A percentile compares a stretch with the other conserved stretches of the same genome.
Evolutionary conservation across 2,329 filamentous ascomycete genomes (phyloP).

Genomic region (Trichoderma simmonsii): DNA sequence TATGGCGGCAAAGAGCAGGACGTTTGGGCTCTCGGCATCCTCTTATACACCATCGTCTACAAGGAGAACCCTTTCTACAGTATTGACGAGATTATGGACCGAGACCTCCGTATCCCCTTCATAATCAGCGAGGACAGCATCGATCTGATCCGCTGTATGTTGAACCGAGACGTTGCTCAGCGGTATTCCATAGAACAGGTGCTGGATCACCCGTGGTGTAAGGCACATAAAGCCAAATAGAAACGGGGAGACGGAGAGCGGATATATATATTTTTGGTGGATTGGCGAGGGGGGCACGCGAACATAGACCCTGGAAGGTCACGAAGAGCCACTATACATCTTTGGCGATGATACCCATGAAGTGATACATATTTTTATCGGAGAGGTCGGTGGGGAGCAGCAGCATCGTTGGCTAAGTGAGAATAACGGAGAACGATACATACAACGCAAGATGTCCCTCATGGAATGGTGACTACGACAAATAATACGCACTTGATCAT

Average conservation of each 20-base stretch:
- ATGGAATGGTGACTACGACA: neutral
- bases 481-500: neutral
- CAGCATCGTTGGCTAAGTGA: neutral
- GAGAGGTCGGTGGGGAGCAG: neutral
- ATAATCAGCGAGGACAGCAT: conserved; percentile 89
- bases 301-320: conserved; percentile 11
- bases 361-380: conserved; percentile 7
- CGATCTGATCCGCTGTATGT: conserved; percentile 85
- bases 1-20: conserved; percentile 97
- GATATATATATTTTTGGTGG: neutral
- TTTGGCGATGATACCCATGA: conserved; percentile 21
- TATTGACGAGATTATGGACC: conserved; percentile 98
- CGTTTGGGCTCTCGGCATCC: conserved; percentile 94
- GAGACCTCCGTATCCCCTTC: conserved; percentile 86
- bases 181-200: conserved; percentile 86
- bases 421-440: neutral
- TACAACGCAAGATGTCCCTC: neutral
- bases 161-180: conserved; percentile 81
- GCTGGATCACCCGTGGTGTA: conserved; percentile 81
- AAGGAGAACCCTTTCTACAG: conserved; percentile 99
- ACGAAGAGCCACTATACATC: conserved; percentile 5
- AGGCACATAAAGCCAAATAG: conserved; percentile 21
- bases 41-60: conserved; percentile 98
- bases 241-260: neutral
- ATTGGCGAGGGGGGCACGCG: neutral